Conservation (phyloP, 1,284 basidiomycete genomes). For the Trametes versicolor region DNA sequence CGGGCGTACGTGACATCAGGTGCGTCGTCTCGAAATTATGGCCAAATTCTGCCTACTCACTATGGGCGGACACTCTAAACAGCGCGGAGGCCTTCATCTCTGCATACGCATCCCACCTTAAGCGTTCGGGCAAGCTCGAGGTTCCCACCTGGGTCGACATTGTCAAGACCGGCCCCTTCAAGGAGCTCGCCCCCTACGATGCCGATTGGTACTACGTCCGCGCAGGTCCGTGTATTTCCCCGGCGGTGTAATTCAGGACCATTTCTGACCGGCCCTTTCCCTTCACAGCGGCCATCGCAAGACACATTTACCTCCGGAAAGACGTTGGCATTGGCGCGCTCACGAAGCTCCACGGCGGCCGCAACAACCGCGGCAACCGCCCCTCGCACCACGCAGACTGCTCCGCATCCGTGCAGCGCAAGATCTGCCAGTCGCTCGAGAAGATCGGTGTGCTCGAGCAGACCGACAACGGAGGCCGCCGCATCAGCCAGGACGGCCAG, state of each 20-base stretch:
- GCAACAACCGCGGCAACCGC: slow-evolving; percentile 94
- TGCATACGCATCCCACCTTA: slow-evolving; percentile 94
- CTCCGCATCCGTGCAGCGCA: slow-evolving; percentile 90
- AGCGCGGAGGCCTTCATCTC: slow-evolving; percentile 92
- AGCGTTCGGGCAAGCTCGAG: slow-evolving; percentile 97
- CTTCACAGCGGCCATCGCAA: slow-evolving; percentile 88
- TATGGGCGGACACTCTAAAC: slow-evolving; percentile 25
- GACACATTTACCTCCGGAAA: slow-evolving; percentile 99
- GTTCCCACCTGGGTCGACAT: slow-evolving; percentile 99
- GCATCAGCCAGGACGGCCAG: slow-evolving; percentile 97
- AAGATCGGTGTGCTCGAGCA: slow-evolving; percentile 99
- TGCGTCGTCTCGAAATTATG: slow-evolving; percentile 47
- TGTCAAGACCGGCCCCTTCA: slow-evolving; percentile 98
- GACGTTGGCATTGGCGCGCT: slow-evolving; percentile 97
- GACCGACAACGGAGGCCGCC: slow-evolving; percentile 93
- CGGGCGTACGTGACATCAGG: slow-evolving; percentile 94
- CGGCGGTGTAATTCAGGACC: not conserved
- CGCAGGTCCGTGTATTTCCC: slow-evolving; percentile 72
- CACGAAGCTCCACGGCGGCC: slow-evolving; percentile 96
- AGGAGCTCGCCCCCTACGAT: slow-evolving; percentile 99
- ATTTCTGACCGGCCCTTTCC: not conserved
- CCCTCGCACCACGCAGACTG: slow-evolving; percentile 94
- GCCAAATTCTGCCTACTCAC: slow-evolving; percentile 11
- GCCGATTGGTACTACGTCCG: slow-evolving; percentile 99
- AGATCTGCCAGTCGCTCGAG: slow-evolving; percentile 95